A percentile compares a stretch with the other conserved stretches of the same genome.
Conservation (phyloP, 305 asterid species). For the Fraxinus ornus region DNA sequence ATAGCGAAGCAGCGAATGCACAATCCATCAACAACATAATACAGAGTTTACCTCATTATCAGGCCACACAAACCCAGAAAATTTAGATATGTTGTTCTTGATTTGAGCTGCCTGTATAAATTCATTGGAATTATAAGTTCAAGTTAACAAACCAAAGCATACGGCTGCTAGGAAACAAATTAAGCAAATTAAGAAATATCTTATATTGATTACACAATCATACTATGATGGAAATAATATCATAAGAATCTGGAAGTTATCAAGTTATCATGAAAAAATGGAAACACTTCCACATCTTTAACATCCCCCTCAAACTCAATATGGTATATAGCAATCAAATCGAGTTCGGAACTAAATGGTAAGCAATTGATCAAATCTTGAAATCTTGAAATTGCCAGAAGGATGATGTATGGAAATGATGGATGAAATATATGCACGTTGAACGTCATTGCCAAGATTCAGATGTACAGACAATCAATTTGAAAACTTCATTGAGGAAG, state of each 20-base stretch:
- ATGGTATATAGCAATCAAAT: neutral
- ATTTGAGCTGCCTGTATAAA: constrained; percentile 70
- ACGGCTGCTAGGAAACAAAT: neutral
- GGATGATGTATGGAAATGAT: neutral
- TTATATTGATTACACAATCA: neutral
- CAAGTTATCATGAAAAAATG: neutral
- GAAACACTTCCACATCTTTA: neutral
- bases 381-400: neutral
- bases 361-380: neutral
- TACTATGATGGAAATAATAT: neutral
- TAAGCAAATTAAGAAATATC: neutral
- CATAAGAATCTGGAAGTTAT: neutral
- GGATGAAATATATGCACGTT: neutral
- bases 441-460: neutral
- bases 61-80: constrained; percentile 96
- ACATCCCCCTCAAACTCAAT: neutral
- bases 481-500: neutral
- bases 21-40: neutral
- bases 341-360: neutral
- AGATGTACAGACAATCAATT: neutral
- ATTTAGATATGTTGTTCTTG: constrained; percentile 70
- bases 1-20: constrained; percentile 5
- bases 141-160: neutral
- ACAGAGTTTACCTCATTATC: constrained; percentile 62
- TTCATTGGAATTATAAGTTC: constrained; percentile 22